Evolutionary conservation across 495 filamentous ascomycete species (phyloP), one percentile per base, ranked within the genome.

Genomic region (Penicillium manginii): DNA sequence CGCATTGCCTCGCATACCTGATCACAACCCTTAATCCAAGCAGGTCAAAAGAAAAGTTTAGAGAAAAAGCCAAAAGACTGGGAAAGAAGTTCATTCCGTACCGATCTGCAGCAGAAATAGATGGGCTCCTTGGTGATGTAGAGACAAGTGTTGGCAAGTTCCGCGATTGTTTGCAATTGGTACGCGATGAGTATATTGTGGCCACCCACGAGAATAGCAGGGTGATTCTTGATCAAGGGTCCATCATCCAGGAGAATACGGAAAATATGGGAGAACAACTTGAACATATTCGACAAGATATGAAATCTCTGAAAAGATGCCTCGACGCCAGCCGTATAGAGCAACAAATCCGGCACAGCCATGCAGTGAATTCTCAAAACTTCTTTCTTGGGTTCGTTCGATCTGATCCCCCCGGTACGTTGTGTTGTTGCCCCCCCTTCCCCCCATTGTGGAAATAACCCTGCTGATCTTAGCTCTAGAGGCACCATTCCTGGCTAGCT

Each of bases 21-120:
- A 51, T 51, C 17, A 11, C 9, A 11, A 51, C 29, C 0, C 49
- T 51, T 15, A 51, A 51, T n/a, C 23, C 17, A 1, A 51, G 49
- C 18, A 17, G 33, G 17, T 18, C 23, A 12, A 32, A 31, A n/a
- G 29, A 11, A 33, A 51, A 51, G 37, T 51, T 51, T 15, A 51
- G 40, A 43, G 40, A 43, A n/a, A 43, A 43, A n/a, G 40, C 29
- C 14, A 51, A 51, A 12, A 11, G 49, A 33, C n/a, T 51, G 6
- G 49, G 40, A 0, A 43, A 19, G 17, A 43, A 43, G 17, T 9
- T 51, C 1, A 35, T 19, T 7, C 29, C 49, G 3, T 17, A 35
- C 5, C 29, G 37, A 37, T 33, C 49, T 14, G 49, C 49, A 1
- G 29, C 23, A 51, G 49, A 32, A 3, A 51, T 51, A 15, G 49